Percentiles rank a stretch among this genome's conserved stretches.
These are phyloP conservation scores for Pholiota adiposa DNA, from an alignment of 1,284 basidiomycete species.

Conservation along the genomic window DNA sequence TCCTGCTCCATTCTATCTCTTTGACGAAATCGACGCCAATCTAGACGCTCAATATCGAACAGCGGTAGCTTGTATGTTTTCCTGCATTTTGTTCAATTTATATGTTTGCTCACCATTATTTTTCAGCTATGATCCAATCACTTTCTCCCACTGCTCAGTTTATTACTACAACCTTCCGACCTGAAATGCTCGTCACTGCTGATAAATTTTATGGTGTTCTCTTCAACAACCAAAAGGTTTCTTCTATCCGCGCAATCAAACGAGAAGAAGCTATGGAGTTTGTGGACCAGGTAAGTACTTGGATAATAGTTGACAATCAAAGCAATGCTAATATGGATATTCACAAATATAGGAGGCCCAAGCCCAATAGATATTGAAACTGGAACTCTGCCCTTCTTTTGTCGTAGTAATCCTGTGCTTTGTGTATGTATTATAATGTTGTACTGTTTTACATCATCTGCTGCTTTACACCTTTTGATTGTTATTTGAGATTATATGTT, in stretches of 20 bases:
- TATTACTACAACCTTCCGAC: constrained; percentile 98
- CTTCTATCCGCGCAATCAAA: constrained; percentile 82
- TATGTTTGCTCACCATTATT: background rate
- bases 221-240: constrained; percentile 96
- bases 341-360: constrained; percentile 50
- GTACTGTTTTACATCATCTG: no score
- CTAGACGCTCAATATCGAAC: constrained; percentile 98
- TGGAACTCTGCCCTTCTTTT: no score
- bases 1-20: constrained; percentile 99
- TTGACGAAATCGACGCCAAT: constrained; percentile 99
- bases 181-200: constrained; percentile 94
- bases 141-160: constrained; percentile 91
- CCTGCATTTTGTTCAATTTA: background rate
- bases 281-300: constrained; percentile 72
- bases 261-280: constrained; percentile 88
- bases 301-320: background rate
- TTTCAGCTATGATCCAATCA: constrained; percentile 90
- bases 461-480: no score
- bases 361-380: constrained; percentile 56
- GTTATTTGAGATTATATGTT: no score
- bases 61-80: constrained; percentile 83
- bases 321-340: background rate
- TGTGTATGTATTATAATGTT: no score
- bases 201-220: constrained; percentile 99
- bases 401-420: no score